A percentile compares a stretch with the other conserved stretches of the same genome.
phyloP scores from a whole-genome alignment of 129 eudicot genomes.

The Dittrichia graveolens region DNA sequence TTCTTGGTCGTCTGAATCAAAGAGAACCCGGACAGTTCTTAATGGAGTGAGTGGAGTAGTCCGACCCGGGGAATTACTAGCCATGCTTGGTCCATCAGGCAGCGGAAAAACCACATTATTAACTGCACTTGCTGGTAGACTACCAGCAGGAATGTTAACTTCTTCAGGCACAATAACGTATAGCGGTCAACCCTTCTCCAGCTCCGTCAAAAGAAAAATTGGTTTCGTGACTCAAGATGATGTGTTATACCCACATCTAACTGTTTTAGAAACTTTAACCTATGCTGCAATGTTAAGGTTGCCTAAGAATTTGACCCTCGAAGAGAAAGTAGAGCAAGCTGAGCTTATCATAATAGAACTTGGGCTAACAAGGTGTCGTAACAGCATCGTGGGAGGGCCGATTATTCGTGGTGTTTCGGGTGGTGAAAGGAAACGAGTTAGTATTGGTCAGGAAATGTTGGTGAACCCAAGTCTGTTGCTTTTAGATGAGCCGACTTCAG shows the following conservation, averaged over 20 bases:
- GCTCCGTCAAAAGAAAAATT: slow-evolving; percentile 59
- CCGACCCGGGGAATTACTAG: slow-evolving; percentile 74
- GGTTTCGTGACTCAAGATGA: slow-evolving; percentile 91
- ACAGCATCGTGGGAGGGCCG: slow-evolving; percentile 66
- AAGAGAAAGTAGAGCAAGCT: slow-evolving; percentile 65
- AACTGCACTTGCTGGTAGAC: slow-evolving; percentile 73
- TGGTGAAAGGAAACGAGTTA: slow-evolving; percentile 87
- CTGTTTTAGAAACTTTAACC: slow-evolving; percentile 76
- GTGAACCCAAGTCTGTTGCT: slow-evolving; percentile 81
- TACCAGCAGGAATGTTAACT: slow-evolving; percentile 40
- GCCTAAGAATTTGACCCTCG: slow-evolving; percentile 50
- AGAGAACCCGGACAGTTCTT: slow-evolving; percentile 48
- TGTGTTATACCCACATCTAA: slow-evolving; percentile 71
- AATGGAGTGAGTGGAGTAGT: slow-evolving; percentile 72
- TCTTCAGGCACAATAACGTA: slow-evolving; percentile 62
- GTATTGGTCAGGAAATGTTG: slow-evolving; percentile 83
- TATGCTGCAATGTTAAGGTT: slow-evolving; percentile 73
- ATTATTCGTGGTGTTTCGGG: slow-evolving; percentile 80
- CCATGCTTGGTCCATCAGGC: slow-evolving; percentile 93
- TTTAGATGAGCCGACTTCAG: slow-evolving; percentile 92
- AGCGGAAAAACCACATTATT: slow-evolving; percentile 88
- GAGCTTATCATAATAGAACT: slow-evolving; percentile 60
- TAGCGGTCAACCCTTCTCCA: slow-evolving; percentile 61
- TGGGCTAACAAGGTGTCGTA: slow-evolving; percentile 62
- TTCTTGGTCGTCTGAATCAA: slow-evolving; percentile 37